A percentile compares a stretch with the other conserved stretches of the same genome.
phyloP scores from a whole-genome alignment of 2,329 filamentous ascomycete species.

The Beauveria sp. region DNA sequence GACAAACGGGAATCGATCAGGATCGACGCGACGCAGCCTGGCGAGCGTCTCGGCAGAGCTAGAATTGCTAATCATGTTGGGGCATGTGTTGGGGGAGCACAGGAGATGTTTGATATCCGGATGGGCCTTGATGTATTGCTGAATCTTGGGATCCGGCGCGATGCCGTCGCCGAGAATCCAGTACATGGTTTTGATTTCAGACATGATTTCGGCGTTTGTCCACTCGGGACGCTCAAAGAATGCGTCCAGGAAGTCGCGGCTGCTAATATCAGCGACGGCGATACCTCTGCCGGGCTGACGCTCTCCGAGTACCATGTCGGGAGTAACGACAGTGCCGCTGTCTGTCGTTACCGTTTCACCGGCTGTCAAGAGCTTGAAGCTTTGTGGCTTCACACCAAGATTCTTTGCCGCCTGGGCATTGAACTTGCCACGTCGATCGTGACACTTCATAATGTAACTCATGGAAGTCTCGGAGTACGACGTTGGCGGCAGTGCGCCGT shows the following conservation, averaged over 20 bases:
- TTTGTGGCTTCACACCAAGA: constrained; percentile 51
- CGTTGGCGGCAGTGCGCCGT: constrained; percentile 55
- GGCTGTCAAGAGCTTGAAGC: constrained; percentile 52
- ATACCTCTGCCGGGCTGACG: constrained; percentile 62
- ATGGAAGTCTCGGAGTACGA: constrained; percentile 59
- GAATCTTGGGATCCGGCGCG: constrained; percentile 44
- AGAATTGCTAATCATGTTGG: constrained; percentile 67
- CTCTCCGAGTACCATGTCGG: constrained; percentile 77
- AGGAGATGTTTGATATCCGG: constrained; percentile 64
- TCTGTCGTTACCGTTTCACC: constrained; percentile 57
- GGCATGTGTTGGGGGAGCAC: constrained; percentile 63
- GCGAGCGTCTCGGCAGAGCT: constrained; percentile 59
- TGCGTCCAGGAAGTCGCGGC: constrained; percentile 58
- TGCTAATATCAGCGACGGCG: constrained; percentile 73
- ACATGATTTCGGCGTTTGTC: constrained; percentile 56
- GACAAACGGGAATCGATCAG: constrained; percentile 64
- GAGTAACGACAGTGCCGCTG: constrained; percentile 64
- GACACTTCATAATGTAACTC: constrained; percentile 78
- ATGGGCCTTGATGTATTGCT: constrained; percentile 60
- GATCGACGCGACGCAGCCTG: constrained; percentile 65
- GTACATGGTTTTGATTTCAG: constrained; percentile 59
- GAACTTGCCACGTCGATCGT: constrained; percentile 75
- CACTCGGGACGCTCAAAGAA: constrained; percentile 69
- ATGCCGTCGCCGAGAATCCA: constrained; percentile 76
- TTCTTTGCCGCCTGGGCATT: constrained; percentile 54